These are phyloP conservation scores for Pleurotus salmoneostramineus DNA, from an alignment of 768 basidiomycete species.

Conservation along the genomic window DNA sequence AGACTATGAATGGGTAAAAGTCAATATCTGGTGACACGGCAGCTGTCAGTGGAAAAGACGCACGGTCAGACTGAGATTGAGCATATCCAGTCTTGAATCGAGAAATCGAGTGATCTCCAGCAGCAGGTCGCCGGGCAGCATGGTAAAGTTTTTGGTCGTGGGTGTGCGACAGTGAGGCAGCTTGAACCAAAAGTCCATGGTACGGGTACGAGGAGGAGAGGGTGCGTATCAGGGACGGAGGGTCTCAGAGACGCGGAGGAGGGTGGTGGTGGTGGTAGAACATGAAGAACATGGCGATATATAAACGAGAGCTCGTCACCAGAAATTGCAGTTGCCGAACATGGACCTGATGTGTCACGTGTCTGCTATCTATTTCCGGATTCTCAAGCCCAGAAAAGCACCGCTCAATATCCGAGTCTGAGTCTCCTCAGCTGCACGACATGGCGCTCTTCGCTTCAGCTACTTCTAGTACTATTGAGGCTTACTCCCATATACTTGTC, in stretches of 20 bases:
- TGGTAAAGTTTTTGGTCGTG: conserved; percentile 1
- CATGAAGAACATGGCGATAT: background rate
- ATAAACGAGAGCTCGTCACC: background rate
- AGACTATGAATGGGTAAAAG: conserved; percentile 34
- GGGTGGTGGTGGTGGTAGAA: background rate
- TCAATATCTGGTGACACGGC: background rate
- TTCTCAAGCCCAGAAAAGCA: background rate
- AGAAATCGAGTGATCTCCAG: conserved; percentile 61
- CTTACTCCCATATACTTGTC: no score
- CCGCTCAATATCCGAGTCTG: conserved; percentile 4
- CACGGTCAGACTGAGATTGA: conserved; percentile 59
- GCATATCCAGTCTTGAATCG: conserved; percentile 46
- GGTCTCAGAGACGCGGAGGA: background rate
- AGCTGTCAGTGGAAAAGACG: conserved; percentile 20
- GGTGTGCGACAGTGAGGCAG: background rate
- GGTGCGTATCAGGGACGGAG: no score
- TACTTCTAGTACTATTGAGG: background rate
- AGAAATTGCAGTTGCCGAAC: background rate
- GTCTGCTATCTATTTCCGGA: background rate
- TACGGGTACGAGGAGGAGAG: background rate
- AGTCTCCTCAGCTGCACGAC: background rate
- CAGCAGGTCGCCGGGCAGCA: conserved; percentile 56
- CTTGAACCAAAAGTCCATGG: background rate
- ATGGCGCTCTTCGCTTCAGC: background rate
- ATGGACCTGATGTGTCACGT: background rate